Conservation (phyloP, 805 yeast species). For the Metschnikowia similis region DNA sequence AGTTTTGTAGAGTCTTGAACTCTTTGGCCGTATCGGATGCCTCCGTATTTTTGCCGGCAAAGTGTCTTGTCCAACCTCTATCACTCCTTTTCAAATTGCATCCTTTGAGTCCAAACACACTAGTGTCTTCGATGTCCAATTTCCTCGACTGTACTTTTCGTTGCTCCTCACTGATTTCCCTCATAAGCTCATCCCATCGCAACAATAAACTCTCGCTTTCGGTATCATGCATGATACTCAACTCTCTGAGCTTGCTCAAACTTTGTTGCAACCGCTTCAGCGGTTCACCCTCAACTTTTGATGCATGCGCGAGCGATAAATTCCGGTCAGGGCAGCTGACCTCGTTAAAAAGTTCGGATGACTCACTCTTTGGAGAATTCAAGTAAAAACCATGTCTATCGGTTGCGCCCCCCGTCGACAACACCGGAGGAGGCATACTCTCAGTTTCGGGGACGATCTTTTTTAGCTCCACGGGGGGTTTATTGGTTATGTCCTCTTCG, state of each 20-base stretch:
- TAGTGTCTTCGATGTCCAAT: constrained; percentile 7
- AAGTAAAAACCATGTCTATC: constrained; percentile 50
- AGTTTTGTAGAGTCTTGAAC: constrained; percentile 15
- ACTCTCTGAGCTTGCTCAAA: constrained; percentile 29
- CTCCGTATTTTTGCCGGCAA: constrained; percentile 20
- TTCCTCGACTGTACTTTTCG: neutral
- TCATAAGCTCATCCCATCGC: constrained; percentile 46
- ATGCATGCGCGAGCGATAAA: neutral
- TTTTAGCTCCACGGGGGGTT: constrained; percentile 44
- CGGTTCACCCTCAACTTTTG: neutral
- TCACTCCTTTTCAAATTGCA: constrained; percentile 24
- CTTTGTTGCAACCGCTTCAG: constrained; percentile 6
- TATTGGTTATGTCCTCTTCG: neutral
- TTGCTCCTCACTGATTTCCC: constrained; percentile 23
- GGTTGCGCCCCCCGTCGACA: constrained; percentile 25
- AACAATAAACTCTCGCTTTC: constrained; percentile 33
- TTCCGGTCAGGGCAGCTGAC: neutral
- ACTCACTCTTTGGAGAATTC: constrained; percentile 8
- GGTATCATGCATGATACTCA: constrained; percentile 44
- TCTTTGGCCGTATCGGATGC: constrained; percentile 1
- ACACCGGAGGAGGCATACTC: constrained; percentile 2
- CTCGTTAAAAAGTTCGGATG: neutral
- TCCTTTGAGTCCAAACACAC: constrained; percentile 39
- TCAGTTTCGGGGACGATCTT: constrained; percentile 12
- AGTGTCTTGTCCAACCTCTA: constrained; percentile 5